Conservation (phyloP, 108 stramenopile genomes). For the Cylindrotheca fusiformis region DNA sequence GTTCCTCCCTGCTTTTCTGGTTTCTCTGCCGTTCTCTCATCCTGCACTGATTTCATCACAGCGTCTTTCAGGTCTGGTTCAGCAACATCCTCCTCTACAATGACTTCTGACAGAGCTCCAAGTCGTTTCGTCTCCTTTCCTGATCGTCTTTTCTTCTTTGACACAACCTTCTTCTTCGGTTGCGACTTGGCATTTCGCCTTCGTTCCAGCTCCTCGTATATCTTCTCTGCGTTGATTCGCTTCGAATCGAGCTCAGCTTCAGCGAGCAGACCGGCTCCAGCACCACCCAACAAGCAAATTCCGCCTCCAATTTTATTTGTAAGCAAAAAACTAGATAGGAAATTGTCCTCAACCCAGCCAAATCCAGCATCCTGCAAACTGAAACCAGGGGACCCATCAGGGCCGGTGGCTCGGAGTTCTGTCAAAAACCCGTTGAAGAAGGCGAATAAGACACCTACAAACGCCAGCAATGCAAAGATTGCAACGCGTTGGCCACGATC, state of each 20-base stretch:
- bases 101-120: conserved; percentile 67
- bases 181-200: conserved; percentile 32
- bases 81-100: conserved; percentile 32
- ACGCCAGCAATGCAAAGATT: conserved; percentile 39
- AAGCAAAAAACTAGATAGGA: conserved; percentile 54
- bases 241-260: conserved; percentile 64
- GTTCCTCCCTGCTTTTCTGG: conserved; percentile 5
- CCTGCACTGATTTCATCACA: conserved; percentile 16
- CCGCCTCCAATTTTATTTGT: conserved; percentile 73
- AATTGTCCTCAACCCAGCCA: conserved; percentile 67
- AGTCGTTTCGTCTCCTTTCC: conserved; percentile 68
- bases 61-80: neutral
- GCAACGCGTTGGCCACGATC: conserved; percentile 63
- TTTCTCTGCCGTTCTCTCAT: conserved; percentile 8
- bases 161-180: conserved; percentile 1
- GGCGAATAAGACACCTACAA: conserved; percentile 38
- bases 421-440: conserved; percentile 76
- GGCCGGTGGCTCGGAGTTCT: conserved; percentile 50
- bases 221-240: conserved; percentile 73
- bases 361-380: conserved; percentile 53
- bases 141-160: conserved; percentile 49
- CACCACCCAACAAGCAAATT: conserved; percentile 53
- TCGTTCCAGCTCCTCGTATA: conserved; percentile 75
- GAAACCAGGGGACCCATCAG: conserved; percentile 20
- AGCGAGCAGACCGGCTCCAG: conserved; percentile 54